phyloP scores from a whole-genome alignment of 2,329 filamentous ascomycete genomes.

The Cytospora piceicola region DNA sequence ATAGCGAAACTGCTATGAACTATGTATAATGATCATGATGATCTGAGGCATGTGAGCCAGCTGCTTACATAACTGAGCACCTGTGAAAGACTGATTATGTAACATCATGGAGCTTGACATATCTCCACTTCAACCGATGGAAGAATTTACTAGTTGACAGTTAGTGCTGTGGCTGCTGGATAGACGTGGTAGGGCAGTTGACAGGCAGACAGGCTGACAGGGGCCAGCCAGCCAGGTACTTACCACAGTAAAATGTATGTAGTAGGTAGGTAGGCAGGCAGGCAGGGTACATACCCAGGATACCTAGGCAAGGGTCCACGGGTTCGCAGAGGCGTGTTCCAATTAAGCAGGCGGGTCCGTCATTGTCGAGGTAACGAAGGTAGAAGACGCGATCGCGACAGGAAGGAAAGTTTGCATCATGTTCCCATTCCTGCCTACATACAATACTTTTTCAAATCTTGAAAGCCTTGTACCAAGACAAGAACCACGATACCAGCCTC shows the following conservation, averaged over 20 bases:
- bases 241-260: too few relatives aligned
- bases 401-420: constrained; percentile 21
- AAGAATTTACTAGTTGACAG: too few relatives aligned
- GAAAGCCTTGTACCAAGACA: background rate
- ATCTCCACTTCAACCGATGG: constrained; percentile 3
- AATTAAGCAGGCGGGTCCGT: background rate
- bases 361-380: background rate
- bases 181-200: background rate
- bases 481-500: background rate
- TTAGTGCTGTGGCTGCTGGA: too few relatives aligned
- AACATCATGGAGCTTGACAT: background rate
- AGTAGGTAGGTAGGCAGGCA: background rate
- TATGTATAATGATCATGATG: too few relatives aligned
- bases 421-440: background rate
- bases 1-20: too few relatives aligned
- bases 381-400: constrained; percentile 22
- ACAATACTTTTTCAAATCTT: background rate
- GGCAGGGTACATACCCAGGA: background rate
- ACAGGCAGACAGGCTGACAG: too few relatives aligned
- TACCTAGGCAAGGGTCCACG: constrained; percentile 1
- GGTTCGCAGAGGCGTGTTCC: constrained; percentile 1
- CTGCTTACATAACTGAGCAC: background rate
- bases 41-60: background rate
- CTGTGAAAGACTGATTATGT: background rate
- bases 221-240: background rate